Evolutionary conservation across 345 rosid species (phyloP).

Genomic region (Kandelia obovata): DNA sequence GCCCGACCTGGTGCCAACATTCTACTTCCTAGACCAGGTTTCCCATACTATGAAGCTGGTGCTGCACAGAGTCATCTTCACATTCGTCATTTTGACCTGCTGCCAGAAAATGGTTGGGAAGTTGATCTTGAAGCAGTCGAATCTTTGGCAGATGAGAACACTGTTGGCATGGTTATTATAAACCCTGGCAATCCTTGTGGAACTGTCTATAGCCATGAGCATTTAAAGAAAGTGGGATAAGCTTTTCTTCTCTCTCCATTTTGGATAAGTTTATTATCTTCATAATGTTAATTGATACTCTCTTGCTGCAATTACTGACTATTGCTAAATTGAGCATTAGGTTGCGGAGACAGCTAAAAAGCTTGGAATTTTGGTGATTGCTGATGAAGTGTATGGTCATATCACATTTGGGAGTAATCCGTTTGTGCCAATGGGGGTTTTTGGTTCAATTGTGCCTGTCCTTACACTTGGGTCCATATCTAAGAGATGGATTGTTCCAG

Average conservation of each 20-base stretch:
- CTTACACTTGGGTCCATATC: slow-evolving; percentile 26
- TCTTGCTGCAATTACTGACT: not conserved
- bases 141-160: slow-evolving; percentile 56
- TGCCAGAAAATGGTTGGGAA: slow-evolving; percentile 59
- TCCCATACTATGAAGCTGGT: slow-evolving; percentile 42
- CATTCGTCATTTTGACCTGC: slow-evolving; percentile 54
- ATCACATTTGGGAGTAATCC: slow-evolving; percentile 19
- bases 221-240: slow-evolving; percentile 36
- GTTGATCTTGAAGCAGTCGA: slow-evolving; percentile 51
- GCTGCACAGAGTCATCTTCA: slow-evolving; percentile 32
- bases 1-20: slow-evolving; percentile 54
- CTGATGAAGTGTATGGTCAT: slow-evolving; percentile 27
- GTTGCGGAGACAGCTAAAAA: slow-evolving; percentile 24
- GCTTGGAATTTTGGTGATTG: slow-evolving; percentile 27
- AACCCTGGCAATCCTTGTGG: slow-evolving; percentile 54
- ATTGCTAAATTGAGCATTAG: not conserved
- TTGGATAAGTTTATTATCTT: not conserved
- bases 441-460: slow-evolving; percentile 20
- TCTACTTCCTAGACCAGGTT: slow-evolving; percentile 43
- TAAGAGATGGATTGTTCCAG: slow-evolving; percentile 32
- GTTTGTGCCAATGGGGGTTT: slow-evolving; percentile 26
- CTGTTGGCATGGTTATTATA: slow-evolving; percentile 49
- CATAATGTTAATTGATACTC: not conserved
- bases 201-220: slow-evolving; percentile 43
- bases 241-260: not conserved